phyloP scores from a whole-genome alignment of 495 filamentous ascomycete genomes.

The Penicillium argentinense region DNA sequence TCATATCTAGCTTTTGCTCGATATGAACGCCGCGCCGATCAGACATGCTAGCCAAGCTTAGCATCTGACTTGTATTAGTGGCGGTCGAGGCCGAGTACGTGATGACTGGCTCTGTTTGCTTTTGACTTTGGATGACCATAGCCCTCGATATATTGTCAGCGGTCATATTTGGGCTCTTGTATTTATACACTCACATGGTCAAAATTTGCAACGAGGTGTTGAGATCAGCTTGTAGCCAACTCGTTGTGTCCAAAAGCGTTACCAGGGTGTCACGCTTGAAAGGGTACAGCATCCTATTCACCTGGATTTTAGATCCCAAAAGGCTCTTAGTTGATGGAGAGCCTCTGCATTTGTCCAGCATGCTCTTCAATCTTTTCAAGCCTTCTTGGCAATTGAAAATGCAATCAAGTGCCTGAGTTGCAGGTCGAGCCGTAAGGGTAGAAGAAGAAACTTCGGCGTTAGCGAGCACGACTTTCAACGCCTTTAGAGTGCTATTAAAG shows the following conservation, averaged over 20 bases:
- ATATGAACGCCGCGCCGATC: slow-evolving; percentile 4
- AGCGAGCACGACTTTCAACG: neutral
- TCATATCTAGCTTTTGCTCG: slow-evolving; percentile 3
- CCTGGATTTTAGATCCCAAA: slow-evolving; percentile 6
- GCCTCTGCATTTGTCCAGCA: slow-evolving; percentile 5
- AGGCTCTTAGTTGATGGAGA: neutral
- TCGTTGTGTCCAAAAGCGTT: slow-evolving; percentile 5
- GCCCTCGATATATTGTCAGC: too few relatives aligned
- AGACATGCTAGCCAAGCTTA: neutral
- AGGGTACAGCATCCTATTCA: slow-evolving; percentile 14
- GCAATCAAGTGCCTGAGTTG: slow-evolving; percentile 4
- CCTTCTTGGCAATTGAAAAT: slow-evolving; percentile 8
- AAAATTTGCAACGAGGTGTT: slow-evolving; percentile 14
- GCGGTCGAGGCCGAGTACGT: slow-evolving; percentile 8
- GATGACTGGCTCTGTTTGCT: slow-evolving; percentile 3
- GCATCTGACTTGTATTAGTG: slow-evolving; percentile 5
- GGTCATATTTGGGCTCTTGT: too few relatives aligned
- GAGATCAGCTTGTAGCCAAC: slow-evolving; percentile 11
- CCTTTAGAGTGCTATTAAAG: neutral
- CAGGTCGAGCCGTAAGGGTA: neutral
- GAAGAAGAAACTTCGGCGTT: neutral
- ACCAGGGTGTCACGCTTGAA: slow-evolving; percentile 13
- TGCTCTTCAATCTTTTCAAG: neutral
- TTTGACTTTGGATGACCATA: slow-evolving; percentile 1
- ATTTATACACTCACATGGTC: slow-evolving; percentile 15